A percentile compares a stretch with the other conserved stretches of the same genome.
Evolutionary conservation across 179 eudicot genomes (phyloP).

Genomic region (Amaranthus tricolor): DNA sequence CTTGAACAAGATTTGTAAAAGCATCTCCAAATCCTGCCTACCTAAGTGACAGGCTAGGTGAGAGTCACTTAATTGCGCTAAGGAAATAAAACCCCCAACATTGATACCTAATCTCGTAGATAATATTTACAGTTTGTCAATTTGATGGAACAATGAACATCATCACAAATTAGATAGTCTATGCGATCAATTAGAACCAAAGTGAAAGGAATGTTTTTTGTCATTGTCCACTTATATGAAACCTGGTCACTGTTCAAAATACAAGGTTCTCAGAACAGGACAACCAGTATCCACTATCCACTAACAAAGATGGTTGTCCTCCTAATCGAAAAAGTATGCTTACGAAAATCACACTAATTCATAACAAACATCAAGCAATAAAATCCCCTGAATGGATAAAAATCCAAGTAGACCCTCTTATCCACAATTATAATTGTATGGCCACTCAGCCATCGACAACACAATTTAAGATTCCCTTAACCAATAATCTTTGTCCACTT

Average conservation of each 20-base stretch:
- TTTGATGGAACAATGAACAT: neutral
- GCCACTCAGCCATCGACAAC: neutral
- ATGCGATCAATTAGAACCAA: neutral
- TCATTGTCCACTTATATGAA: no score
- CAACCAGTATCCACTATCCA: no score
- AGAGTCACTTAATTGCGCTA: no score
- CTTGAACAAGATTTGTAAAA: no score
- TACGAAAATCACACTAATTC: neutral
- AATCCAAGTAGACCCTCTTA: conserved; percentile 7
- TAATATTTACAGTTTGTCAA: neutral
- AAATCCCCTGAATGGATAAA: neutral
- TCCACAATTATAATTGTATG: neutral
- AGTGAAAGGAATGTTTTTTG: no score
- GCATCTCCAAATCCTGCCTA: no score
- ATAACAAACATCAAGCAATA: neutral
- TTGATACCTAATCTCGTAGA: neutral
- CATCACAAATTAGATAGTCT: neutral
- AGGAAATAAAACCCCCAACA: neutral
- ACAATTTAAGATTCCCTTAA: neutral
- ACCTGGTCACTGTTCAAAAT: neutral
- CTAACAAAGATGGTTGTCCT: neutral
- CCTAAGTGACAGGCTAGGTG: no score
- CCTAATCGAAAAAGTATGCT: conserved; percentile 5
- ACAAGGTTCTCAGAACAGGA: neutral
- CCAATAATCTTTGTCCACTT: neutral